A percentile compares a stretch with the other conserved stretches of the same genome.
Evolutionary conservation across 179 eudicot genomes (phyloP).

Genomic region (Beta corolliflora): DNA sequence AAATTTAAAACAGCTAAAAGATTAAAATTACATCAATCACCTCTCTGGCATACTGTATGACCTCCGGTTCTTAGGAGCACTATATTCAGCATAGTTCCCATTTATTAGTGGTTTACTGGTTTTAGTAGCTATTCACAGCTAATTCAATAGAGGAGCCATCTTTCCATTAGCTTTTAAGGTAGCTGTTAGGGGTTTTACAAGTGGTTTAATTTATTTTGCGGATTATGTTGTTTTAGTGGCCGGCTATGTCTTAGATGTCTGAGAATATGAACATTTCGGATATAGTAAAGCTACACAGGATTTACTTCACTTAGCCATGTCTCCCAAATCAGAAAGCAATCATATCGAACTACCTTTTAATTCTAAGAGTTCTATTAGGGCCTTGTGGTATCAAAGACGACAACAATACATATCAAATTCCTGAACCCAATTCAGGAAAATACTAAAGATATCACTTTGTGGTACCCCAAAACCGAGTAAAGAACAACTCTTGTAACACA

Average conservation of each 20-base stretch:
- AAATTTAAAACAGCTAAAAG: not conserved
- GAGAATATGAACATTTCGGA: too few relatives aligned
- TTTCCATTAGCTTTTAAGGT: too few relatives aligned
- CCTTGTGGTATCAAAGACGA: not conserved
- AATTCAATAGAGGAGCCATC: too few relatives aligned
- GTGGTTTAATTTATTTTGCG: too few relatives aligned
- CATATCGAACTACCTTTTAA: not conserved
- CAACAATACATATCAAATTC: not conserved
- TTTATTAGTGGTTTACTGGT: conserved; percentile 21
- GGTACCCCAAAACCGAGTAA: not conserved
- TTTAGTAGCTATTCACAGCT: too few relatives aligned
- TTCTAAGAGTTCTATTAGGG: not conserved
- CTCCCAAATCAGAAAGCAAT: not conserved
- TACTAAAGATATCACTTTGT: not conserved
- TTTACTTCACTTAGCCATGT: too few relatives aligned
- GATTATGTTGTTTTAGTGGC: too few relatives aligned
- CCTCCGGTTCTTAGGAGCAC: conserved; percentile 88
- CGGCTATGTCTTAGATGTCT: too few relatives aligned
- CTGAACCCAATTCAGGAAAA: not conserved
- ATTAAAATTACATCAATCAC: conserved; percentile 63
- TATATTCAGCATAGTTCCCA: conserved; percentile 87
- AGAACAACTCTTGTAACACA: not conserved
- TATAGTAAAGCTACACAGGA: too few relatives aligned
- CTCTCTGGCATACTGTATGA: conserved; percentile 82
- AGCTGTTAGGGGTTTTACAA: too few relatives aligned